Conservation (phyloP, 2,329 filamentous ascomycete genomes). For the Lecanoromycetidae sp. region DNA sequence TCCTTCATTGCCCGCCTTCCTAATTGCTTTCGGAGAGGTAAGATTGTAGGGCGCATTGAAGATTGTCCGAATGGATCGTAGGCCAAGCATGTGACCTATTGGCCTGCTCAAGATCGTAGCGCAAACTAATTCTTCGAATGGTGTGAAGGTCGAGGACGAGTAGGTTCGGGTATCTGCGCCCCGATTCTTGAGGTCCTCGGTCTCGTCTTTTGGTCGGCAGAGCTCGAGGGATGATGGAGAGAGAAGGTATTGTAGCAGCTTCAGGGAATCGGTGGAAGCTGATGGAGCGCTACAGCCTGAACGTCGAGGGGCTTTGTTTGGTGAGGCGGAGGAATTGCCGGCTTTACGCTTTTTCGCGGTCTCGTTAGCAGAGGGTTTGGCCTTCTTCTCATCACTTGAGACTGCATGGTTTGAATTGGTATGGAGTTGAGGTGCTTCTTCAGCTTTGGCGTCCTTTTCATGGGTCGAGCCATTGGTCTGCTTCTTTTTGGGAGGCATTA, state of each 20-base stretch:
- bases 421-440: background rate
- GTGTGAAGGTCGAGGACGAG: slow-evolving; percentile 21
- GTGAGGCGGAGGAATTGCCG: background rate
- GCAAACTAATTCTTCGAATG: slow-evolving; percentile 35
- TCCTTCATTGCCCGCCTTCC: slow-evolving; percentile 28
- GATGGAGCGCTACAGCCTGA: slow-evolving; percentile 10
- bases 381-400: background rate
- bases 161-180: slow-evolving; percentile 18
- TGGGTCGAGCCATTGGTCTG: background rate
- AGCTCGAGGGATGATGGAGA: slow-evolving; percentile 17
- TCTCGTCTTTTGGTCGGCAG: slow-evolving; percentile 21
- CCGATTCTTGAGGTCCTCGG: slow-evolving; percentile 15
- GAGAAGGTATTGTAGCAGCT: slow-evolving; percentile 20
- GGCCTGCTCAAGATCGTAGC: slow-evolving; percentile 35
- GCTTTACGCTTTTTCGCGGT: slow-evolving; percentile 15
- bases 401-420: background rate
- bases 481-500: slow-evolving; percentile 11
- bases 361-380: background rate
- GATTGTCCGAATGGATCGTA: slow-evolving; percentile 33
- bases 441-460: background rate
- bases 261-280: slow-evolving; percentile 6
- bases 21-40: slow-evolving; percentile 30
- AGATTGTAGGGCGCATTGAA: slow-evolving; percentile 34
- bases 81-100: slow-evolving; percentile 33
- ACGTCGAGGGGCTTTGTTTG: slow-evolving; percentile 12